Conservation (phyloP, 2,329 filamentous ascomycete species). For the Bipolaris oryzae region DNA sequence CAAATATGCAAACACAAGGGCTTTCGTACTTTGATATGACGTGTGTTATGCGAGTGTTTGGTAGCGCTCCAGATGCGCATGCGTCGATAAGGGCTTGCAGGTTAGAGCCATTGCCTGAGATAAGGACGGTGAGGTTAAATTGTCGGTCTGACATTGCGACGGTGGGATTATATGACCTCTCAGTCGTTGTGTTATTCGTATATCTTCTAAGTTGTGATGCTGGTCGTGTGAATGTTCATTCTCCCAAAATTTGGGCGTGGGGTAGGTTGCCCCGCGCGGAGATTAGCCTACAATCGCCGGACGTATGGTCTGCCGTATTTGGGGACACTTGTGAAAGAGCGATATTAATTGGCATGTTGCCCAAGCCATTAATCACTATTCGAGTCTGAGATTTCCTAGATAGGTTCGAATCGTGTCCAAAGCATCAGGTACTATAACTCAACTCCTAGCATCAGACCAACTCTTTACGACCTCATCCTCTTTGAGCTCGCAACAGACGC, state of each 20-base stretch:
- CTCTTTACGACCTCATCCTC: slow-evolving; percentile 28
- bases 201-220: neutral
- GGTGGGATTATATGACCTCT: neutral
- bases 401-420: neutral
- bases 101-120: slow-evolving; percentile 71
- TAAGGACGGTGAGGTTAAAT: slow-evolving; percentile 66
- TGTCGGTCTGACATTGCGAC: slow-evolving; percentile 33
- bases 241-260: slow-evolving; percentile 32
- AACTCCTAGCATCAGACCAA: neutral
- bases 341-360: slow-evolving; percentile 11
- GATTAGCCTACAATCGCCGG: slow-evolving; percentile 14
- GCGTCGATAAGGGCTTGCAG: slow-evolving; percentile 77
- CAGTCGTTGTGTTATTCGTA: neutral
- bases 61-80: slow-evolving; percentile 55
- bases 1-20: no score
- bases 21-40: slow-evolving; percentile 61
- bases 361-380: slow-evolving; percentile 7
- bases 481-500: slow-evolving; percentile 38
- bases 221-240: slow-evolving; percentile 1
- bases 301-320: neutral
- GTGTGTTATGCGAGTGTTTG: slow-evolving; percentile 62
- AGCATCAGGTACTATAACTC: neutral
- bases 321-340: neutral
- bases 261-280: slow-evolving; percentile 25
- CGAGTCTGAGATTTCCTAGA: no score